Evolutionary conservation across 2,329 filamentous ascomycete species (phyloP), one percentile per base, ranked within the genome.

Genomic region (Colletotrichum lentis): DNA sequence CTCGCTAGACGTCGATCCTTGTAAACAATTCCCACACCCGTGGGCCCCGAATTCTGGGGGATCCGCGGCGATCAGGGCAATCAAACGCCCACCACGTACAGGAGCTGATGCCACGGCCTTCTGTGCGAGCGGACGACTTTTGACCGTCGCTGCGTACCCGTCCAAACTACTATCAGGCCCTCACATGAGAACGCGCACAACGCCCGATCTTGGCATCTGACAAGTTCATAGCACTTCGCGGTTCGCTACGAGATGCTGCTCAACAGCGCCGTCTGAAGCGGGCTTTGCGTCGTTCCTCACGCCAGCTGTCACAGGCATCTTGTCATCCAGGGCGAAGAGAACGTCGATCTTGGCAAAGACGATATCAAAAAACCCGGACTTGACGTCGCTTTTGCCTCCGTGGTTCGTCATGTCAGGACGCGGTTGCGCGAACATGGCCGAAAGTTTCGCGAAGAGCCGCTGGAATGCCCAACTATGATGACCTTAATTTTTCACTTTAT

Each of bases 121-220:
- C 27, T 31, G 35, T 22, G 43, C 47, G 2, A 18, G 24, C 27
- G 44, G 24, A 37, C 18, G 55, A 61, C 49, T n/a, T 31, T 47
- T 49, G 49, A 43, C 53, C 24, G 43, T 20, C 37, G 35, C 24
- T 37, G 50, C 55, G 56, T 61, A 52, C 50, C 65, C 62, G 37
- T 65, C 62, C 41, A 56, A 65, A 60, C 65, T 52, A 43, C 10
- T 1, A 55, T 46, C 27, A 60, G 39, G 24, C 18, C 47, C 16
- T 27, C 49, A 55, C 62, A 61, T 65, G 62, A 68, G 39, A 39
- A 50, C n/a, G 24, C 20, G 18, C 14, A 27, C 27, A 31, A 20
- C 62, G 20, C 66, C 39, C 62, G 24, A 44, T 54, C 62, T 69
- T 69, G 43, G 61, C 66, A 69, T 66, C 66, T 66, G 66, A 68